phyloP scores from a whole-genome alignment of 2,329 filamentous ascomycete genomes.

The Trichoderma koningiopsis region DNA sequence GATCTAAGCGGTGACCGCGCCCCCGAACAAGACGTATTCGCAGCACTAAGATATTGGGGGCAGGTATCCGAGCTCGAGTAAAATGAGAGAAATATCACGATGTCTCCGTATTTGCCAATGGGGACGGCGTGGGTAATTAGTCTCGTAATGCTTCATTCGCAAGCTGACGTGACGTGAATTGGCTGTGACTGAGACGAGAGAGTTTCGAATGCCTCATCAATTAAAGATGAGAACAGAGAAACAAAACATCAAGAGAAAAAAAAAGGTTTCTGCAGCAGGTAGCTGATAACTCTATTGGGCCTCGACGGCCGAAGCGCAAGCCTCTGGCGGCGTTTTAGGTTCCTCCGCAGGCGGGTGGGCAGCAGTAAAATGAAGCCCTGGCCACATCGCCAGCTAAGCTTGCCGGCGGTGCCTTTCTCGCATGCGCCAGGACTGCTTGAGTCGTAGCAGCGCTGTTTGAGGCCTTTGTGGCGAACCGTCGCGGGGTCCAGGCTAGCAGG shows the following conservation, averaged over 20 bases:
- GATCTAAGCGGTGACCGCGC: slow-evolving; percentile 18
- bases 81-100: slow-evolving; percentile 23
- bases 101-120: slow-evolving; percentile 4
- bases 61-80: slow-evolving; percentile 18
- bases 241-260: background rate
- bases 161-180: background rate
- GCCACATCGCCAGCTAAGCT: background rate
- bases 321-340: slow-evolving; percentile 8
- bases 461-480: slow-evolving; percentile 16
- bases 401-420: background rate
- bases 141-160: background rate
- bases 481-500: slow-evolving; percentile 4
- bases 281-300: background rate
- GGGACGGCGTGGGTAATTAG: background rate
- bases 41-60: slow-evolving; percentile 11
- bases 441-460: slow-evolving; percentile 18
- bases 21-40: background rate
- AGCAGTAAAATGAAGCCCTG: background rate
- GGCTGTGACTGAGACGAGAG: background rate
- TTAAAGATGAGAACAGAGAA: background rate
- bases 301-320: background rate
- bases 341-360: background rate
- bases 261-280: background rate
- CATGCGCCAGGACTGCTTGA: slow-evolving; percentile 3
- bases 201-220: background rate